Base-by-base conservation (phyloP, 1,139 yeast genomes). In the Kodamaea ohmeri region DNA sequence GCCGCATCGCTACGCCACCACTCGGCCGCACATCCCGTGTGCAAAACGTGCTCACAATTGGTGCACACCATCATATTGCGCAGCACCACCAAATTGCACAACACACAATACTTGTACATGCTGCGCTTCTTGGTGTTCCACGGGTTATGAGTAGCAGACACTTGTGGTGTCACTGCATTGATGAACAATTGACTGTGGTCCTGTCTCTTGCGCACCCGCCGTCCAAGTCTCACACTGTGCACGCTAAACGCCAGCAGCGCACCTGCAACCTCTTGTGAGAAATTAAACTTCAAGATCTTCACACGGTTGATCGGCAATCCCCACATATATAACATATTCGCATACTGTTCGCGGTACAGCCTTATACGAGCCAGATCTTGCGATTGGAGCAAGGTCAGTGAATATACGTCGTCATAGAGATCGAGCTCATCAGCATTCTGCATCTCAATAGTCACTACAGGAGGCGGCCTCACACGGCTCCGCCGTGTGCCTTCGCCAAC, bases 281-380 rank as follows among this genome's bases (percentile, higher is more conserved):
- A 75, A 50, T 85, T 86, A 53, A 83, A 82, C 58, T 89, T 89
- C 41, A 88, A 60, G 5, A 90, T 75, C 52, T 90, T 92, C 24
- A 86, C 76, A 26, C 96, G 63, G 48, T 82, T 78, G 14, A 85
- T 73, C 0, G 89, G 87, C 20, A 89, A 67, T 0, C 92, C 94
- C 97, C 97, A 90, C 28, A 74, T 61, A 50, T 76, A 87, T 17
- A 90, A 64, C 57, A 89, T 72, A n/a, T 83, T 77, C 0, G 97
- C 92, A 57, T 90, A 90, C 44, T 80, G 83, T 22, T 74, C 71
- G 30, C 96, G 63, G 56, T 84, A 86, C 11, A 57, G 50, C 37
- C 65, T 61, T 42, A 76, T 68, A 43, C 71, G 72, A 1, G 56
- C 61, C 19, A 65, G 67, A 37, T 75, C 73, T 19, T 71, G 67